A percentile compares a stretch with the other conserved stretches of the same genome.
These are phyloP conservation scores for Thelonectria blattea DNA, from an alignment of 2,329 filamentous ascomycete genomes.

Conservation along the genomic window DNA sequence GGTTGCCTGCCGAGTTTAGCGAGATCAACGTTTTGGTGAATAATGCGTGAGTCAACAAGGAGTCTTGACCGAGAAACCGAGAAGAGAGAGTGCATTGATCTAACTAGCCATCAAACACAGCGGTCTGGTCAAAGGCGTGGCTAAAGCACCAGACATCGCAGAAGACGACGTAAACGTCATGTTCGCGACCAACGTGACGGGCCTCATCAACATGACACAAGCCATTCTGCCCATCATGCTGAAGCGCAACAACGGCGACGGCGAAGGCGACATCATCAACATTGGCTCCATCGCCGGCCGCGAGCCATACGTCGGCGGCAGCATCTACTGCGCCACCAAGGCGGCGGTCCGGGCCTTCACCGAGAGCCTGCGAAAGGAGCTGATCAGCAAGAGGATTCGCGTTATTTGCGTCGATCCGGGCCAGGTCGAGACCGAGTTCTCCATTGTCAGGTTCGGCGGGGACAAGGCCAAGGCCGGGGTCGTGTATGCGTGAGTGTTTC, in stretches of 20 bases:
- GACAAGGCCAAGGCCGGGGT: constrained; percentile 89
- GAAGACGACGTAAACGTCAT: constrained; percentile 84
- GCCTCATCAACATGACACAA: constrained; percentile 96
- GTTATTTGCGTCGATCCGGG: constrained; percentile 89
- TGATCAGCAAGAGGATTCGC: constrained; percentile 78
- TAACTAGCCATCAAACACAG: constrained; percentile 50
- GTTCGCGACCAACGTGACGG: constrained; percentile 93
- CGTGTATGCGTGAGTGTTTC: constrained; percentile 74
- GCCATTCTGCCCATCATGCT: constrained; percentile 83
- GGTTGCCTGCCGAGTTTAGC: constrained; percentile 79
- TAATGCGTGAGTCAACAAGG: constrained; percentile 88
- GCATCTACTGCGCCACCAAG: constrained; percentile 92
- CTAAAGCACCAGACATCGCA: constrained; percentile 82
- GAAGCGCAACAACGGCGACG: constrained; percentile 70
- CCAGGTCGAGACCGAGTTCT: constrained; percentile 96
- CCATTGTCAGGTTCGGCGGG: constrained; percentile 82
- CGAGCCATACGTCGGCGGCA: constrained; percentile 82
- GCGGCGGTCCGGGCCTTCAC: constrained; percentile 86
- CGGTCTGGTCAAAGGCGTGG: constrained; percentile 87
- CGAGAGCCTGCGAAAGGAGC: constrained; percentile 79
- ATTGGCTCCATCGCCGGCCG: constrained; percentile 89
- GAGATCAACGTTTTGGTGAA: constrained; percentile 91
- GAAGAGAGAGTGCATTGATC: not conserved
- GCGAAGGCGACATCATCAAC: constrained; percentile 92
- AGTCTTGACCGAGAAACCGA: no score